Evolutionary conservation across 306 rosid species (phyloP), one percentile per base, ranked within the genome.

Genomic region (Rosa lucieae): DNA sequence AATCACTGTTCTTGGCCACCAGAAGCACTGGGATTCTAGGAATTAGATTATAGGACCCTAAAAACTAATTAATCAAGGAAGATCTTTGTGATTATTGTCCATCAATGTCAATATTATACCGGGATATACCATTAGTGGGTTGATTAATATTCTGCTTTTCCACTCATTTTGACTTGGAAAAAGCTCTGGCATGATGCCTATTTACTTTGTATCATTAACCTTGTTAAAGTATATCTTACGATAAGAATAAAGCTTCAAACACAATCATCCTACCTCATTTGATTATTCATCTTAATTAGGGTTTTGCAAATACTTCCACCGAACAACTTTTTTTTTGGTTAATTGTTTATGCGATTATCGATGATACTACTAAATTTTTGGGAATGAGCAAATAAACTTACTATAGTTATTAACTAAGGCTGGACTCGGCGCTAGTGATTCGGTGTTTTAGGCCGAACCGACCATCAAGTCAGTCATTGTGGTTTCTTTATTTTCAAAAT

Each of bases 211-310:
- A 90, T 90, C 62, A 85, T 88, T 92, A 83, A 75, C 74, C 83
- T 74, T 81, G 74, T 20, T 88, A 90, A 90, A 89, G 90, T 78
- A 82, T 80, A 73, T 78, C 10, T 85, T 85, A 84, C 86, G 86
- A 85, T 85, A 86, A 83, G 89, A 89, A 77, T 82, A 94, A 92
- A 79, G 94, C 88, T 90, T 88, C 84, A 82, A 89, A 81, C 94
- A 87, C 86, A 92, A 89, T 91, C 97, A 92, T 88, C 88, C 68
- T 83, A 68, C 75, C 75, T 72, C 87, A 76, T 85, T 89, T 59
- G 77, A 68, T 79, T 59, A 80, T 76, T 78, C 72, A 48, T 9
- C 13, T 21, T 43, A n/a, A 51, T 56, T 52, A 48, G 35, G 2
- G 67, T 58, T 47, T 82, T 69, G 63, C 75, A 77, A 85, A 73